Evolutionary conservation across 441 rosid species (phyloP).

Genomic region (Corymbia citriodora): DNA sequence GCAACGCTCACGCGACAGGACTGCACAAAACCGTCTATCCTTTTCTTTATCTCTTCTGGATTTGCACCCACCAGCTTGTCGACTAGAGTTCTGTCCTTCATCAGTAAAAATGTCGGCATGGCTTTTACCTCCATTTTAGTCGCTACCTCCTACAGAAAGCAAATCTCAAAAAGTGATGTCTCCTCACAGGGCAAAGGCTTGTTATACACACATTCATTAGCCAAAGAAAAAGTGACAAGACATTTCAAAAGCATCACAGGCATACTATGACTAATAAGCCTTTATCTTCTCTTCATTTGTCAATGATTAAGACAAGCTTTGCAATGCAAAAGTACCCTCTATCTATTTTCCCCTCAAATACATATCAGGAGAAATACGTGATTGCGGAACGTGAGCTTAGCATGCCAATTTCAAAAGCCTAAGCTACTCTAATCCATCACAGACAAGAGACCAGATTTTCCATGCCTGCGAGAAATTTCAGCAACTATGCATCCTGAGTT

Average conservation of each 20-base stretch:
- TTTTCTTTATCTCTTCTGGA: slow-evolving; percentile 80
- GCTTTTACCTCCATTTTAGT: slow-evolving; percentile 62
- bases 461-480: background rate
- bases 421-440: background rate
- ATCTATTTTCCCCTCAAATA: background rate
- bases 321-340: background rate
- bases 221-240: background rate
- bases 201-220: background rate
- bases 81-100: slow-evolving; percentile 48
- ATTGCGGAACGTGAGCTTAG: background rate
- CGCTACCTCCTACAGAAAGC: slow-evolving; percentile 54
- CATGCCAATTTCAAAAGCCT: background rate
- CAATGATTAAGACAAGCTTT: background rate
- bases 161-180: background rate
- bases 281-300: background rate
- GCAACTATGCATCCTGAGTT: background rate
- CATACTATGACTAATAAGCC: background rate
- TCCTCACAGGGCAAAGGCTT: background rate
- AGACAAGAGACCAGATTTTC: background rate
- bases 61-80: slow-evolving; percentile 90
- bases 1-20: slow-evolving; percentile 32
- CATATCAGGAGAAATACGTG: background rate
- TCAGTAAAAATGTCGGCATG: slow-evolving; percentile 85
- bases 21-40: slow-evolving; percentile 57
- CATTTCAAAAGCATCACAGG: background rate